These are phyloP conservation scores for Paramecium sonneborni DNA, from an alignment of 73 alveolate species.

Conservation along the genomic window DNA sequence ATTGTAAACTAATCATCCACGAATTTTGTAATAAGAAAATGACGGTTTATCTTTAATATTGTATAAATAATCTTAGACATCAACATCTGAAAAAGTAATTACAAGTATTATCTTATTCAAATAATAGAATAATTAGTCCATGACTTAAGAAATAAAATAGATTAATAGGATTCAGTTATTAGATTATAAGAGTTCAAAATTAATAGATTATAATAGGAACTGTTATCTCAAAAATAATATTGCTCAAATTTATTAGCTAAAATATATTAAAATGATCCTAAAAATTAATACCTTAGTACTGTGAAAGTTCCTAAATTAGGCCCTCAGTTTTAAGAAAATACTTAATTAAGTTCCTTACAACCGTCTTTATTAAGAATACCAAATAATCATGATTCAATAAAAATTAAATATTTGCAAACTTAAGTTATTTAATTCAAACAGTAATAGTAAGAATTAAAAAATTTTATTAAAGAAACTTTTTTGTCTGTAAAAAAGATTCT, in stretches of 20 bases:
- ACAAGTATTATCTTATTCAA: not conserved
- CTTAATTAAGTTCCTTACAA: not conserved
- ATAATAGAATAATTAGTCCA: not conserved
- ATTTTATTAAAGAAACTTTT: not conserved
- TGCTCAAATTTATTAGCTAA: not conserved
- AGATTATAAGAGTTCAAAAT: slow-evolving; percentile 41
- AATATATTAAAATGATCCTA: not conserved
- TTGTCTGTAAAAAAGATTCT: not conserved
- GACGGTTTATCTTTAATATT: not conserved
- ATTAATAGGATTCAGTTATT: not conserved
- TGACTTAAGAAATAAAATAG: slow-evolving; percentile 16
- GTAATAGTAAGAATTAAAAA: not conserved
- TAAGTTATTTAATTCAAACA: not conserved
- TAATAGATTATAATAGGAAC: slow-evolving; percentile 40
- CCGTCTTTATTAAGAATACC: not conserved
- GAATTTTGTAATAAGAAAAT: not conserved
- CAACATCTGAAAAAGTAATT: not conserved
- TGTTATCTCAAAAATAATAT: not conserved
- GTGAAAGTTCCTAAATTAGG: not conserved
- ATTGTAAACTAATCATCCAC: not conserved
- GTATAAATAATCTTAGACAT: not conserved
- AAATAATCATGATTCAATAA: not conserved
- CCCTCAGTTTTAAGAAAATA: not conserved
- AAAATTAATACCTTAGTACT: not conserved
- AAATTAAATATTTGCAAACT: not conserved